phyloP scores from a whole-genome alignment of 2,329 filamentous ascomycete species.

The Alternaria ethzedia region DNA sequence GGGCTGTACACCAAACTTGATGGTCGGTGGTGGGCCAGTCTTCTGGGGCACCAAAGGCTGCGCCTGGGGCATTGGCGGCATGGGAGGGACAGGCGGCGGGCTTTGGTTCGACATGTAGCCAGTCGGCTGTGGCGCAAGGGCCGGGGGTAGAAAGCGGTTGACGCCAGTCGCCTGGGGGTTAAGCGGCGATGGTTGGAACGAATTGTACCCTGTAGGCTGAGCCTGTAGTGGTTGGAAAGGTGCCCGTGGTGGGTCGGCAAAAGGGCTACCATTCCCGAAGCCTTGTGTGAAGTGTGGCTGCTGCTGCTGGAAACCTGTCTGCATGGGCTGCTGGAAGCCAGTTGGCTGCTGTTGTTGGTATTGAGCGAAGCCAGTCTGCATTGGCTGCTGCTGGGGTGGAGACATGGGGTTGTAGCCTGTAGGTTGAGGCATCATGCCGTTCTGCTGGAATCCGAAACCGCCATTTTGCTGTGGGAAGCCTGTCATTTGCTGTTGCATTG shows the following conservation, averaged over 20 bases:
- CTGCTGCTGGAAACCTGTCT: conserved; percentile 53
- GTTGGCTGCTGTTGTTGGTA: conserved; percentile 57
- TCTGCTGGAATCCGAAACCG: conserved; percentile 44
- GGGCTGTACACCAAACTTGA: conserved; percentile 82
- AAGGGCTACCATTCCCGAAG: conserved; percentile 58
- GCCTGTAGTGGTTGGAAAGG: conserved; percentile 49
- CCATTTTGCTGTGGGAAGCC: conserved; percentile 48
- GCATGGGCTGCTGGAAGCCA: conserved; percentile 51
- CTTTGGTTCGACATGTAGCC: conserved; percentile 57
- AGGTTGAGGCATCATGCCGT: conserved; percentile 48
- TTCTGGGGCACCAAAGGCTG: conserved; percentile 75
- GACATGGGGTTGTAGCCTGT: conserved; percentile 44
- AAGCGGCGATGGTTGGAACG: conserved; percentile 47
- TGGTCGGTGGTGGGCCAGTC: conserved; percentile 84
- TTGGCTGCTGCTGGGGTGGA: conserved; percentile 51
- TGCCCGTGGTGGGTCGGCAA: conserved; percentile 60
- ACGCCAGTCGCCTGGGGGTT: conserved; percentile 63
- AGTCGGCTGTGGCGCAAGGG: conserved; percentile 62
- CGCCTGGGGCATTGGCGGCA: conserved; percentile 62
- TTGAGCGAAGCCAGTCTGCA: conserved; percentile 46
- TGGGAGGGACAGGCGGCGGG: conserved; percentile 64
- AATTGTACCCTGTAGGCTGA: conserved; percentile 50
- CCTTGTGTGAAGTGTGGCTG: conserved; percentile 47
- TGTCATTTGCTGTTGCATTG: conserved; percentile 47
- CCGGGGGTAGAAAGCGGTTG: conserved; percentile 53